Conservation (phyloP, 1,284 basidiomycete species). For the Ceratobasidium sp. region DNA sequence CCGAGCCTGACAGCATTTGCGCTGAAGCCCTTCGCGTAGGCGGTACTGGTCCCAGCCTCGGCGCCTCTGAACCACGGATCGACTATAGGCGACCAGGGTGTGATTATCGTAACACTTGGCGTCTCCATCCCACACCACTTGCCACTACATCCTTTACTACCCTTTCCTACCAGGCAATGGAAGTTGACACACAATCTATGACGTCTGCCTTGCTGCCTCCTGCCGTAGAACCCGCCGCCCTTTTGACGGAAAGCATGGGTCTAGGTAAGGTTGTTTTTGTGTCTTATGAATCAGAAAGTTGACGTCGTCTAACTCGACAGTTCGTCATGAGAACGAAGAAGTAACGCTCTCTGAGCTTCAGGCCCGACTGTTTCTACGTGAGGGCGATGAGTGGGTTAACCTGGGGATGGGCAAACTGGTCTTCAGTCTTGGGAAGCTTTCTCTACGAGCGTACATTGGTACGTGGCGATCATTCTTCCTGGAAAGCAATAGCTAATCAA, state of each 20-base stretch:
- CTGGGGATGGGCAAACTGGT: constrained; percentile 39
- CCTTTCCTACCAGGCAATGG: neutral
- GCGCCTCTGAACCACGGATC: constrained; percentile 40
- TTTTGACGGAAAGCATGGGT: constrained; percentile 34
- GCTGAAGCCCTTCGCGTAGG: neutral
- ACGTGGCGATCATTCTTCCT: neutral
- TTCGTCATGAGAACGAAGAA: constrained; percentile 37
- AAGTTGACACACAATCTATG: constrained; percentile 21
- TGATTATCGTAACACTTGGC: constrained; percentile 40
- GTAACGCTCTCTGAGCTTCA: constrained; percentile 37
- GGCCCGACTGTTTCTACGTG: constrained; percentile 36
- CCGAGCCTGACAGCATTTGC: neutral
- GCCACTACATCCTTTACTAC: constrained; percentile 1
- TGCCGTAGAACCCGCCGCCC: neutral
- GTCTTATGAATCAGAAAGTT: neutral
- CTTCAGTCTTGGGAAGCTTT: constrained; percentile 39
- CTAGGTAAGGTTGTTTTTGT: constrained; percentile 29
- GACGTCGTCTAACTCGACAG: constrained; percentile 2
- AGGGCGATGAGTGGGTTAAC: constrained; percentile 39
- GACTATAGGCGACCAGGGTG: constrained; percentile 8
- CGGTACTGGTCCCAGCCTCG: neutral
- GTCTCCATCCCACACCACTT: constrained; percentile 40
- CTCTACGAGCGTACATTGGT: constrained; percentile 37
- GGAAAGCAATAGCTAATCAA: neutral
- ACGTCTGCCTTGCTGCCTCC: constrained; percentile 23